Evolutionary conservation across 495 filamentous ascomycete genomes (phyloP).

Genomic region (Parachaetomium inaequale): DNA sequence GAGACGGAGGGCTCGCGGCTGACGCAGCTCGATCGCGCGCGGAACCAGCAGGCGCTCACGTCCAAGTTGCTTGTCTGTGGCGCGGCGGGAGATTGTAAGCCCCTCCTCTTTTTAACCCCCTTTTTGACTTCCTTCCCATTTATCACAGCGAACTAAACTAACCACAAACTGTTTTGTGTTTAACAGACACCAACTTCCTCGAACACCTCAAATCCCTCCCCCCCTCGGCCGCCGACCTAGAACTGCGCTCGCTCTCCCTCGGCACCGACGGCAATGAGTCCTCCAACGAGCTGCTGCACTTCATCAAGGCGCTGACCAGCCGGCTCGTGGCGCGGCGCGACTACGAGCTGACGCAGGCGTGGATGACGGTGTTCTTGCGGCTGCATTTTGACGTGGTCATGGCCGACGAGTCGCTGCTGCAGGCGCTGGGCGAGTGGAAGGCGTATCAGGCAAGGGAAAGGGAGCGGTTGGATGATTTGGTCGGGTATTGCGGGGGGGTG

Average conservation of each 20-base stretch:
- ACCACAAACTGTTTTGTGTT: no score
- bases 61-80: constrained; percentile 52
- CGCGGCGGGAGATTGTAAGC: constrained; percentile 48
- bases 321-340: constrained; percentile 64
- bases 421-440: constrained; percentile 61
- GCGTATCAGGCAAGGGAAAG: constrained; percentile 63
- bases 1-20: constrained; percentile 36
- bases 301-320: constrained; percentile 70
- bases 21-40: constrained; percentile 38
- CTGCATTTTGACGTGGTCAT: constrained; percentile 59
- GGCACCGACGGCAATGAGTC: constrained; percentile 37
- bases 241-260: constrained; percentile 73
- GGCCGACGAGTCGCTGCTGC: constrained; percentile 40
- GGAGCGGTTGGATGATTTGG: constrained; percentile 66
- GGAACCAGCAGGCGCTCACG: constrained; percentile 55
- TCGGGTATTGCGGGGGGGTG: constrained; percentile 84
- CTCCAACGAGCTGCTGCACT: constrained; percentile 53
- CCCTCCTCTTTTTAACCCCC: neutral
- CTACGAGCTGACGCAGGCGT: constrained; percentile 90
- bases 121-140: neutral
- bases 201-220: constrained; percentile 72
- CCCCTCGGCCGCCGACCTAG: constrained; percentile 79
- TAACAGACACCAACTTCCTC: constrained; percentile 57
- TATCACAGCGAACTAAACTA: no score
- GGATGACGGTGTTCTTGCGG: constrained; percentile 90